Base-by-base conservation (phyloP, 73 alveolate species). In the Paramecium octaurelia region DNA sequence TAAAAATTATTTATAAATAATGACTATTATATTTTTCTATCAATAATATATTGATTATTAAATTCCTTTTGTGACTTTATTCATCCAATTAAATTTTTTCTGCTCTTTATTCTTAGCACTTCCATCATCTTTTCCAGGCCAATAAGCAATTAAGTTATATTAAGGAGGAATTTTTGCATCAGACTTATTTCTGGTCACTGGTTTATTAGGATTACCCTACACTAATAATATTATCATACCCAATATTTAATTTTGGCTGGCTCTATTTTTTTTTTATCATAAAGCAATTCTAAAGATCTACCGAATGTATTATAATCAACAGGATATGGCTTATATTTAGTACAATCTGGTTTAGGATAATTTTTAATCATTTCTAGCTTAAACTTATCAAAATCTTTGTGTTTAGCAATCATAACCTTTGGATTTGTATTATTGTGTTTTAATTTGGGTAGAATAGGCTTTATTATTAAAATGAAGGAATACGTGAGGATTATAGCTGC, bases 121-220 rank as follows among this genome's bases (percentile, higher is more conserved):
- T 12, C 94, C 94, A 70, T 69, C 58, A 14, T 69, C 88, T 50
- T 34, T 43, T 36, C 94, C 94, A 44, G 86, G 94, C 94, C 94
- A 89, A 36, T 89, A 50, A 0, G 94, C 94, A 70, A 89, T 83
- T 24, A 89, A 70, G 16, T 77, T 77, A 44, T 68, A 71, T 46
- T 70, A 27, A 3, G 83, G 70, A 12, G 77, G 92, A 10, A 36
- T 35, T 20, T 84, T 77, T 27, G 57, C 71, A 24, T 89, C 84
- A 9, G 92, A 89, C 48, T 89, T 89, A 36, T 73, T 73, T 36
- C 59, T 73, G 1, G 87, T 34, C 4, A 16, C 42, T 43, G 91
- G 91, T 80, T 40, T 48, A 73, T 1, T 18, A 34, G 57, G 59
- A 73, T 73, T 73, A 48, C 70, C 73, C 91, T 80, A 18, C 4